A percentile compares a stretch with the other conserved stretches of the same genome.
Conservation (phyloP, 2,329 filamentous ascomycete genomes). For the Stemphylium vesicarium region DNA sequence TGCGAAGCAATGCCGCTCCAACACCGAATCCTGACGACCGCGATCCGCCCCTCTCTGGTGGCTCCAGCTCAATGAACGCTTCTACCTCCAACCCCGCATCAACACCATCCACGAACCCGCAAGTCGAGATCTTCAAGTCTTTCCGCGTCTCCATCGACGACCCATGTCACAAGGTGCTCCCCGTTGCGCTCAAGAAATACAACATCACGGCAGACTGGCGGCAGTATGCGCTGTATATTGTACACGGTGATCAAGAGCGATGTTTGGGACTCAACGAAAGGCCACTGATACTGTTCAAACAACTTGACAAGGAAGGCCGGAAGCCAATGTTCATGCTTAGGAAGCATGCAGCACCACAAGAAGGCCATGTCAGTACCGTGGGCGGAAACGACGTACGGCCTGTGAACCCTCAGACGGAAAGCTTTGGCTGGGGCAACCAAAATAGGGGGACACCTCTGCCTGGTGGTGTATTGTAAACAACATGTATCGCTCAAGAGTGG, state of each 20-base stretch:
- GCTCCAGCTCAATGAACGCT: constrained; percentile 35
- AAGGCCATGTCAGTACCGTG: constrained; percentile 53
- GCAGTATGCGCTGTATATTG: constrained; percentile 96
- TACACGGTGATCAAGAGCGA: constrained; percentile 97
- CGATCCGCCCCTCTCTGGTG: constrained; percentile 47
- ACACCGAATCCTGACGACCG: constrained; percentile 43
- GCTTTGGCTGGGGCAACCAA: constrained; percentile 33
- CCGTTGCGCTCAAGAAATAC: constrained; percentile 95
- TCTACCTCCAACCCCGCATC: constrained; percentile 28
- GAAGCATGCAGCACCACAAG: constrained; percentile 63
- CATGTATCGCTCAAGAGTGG: background rate
- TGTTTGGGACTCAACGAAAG: constrained; percentile 92
- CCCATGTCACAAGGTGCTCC: constrained; percentile 95
- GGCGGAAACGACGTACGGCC: constrained; percentile 43
- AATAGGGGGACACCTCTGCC: constrained; percentile 34
- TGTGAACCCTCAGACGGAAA: constrained; percentile 26
- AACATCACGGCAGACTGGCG: constrained; percentile 98
- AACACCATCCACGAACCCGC: constrained; percentile 51
- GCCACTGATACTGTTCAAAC: constrained; percentile 94
- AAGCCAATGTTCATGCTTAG: constrained; percentile 99
- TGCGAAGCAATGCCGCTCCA: constrained; percentile 38
- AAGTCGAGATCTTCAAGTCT: constrained; percentile 97
- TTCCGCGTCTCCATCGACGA: constrained; percentile 98
- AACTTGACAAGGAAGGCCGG: constrained; percentile 93
- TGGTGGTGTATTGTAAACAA: constrained; percentile 29